phyloP scores from a whole-genome alignment of 495 filamentous ascomycete genomes.

The Penicillium argentinense region DNA sequence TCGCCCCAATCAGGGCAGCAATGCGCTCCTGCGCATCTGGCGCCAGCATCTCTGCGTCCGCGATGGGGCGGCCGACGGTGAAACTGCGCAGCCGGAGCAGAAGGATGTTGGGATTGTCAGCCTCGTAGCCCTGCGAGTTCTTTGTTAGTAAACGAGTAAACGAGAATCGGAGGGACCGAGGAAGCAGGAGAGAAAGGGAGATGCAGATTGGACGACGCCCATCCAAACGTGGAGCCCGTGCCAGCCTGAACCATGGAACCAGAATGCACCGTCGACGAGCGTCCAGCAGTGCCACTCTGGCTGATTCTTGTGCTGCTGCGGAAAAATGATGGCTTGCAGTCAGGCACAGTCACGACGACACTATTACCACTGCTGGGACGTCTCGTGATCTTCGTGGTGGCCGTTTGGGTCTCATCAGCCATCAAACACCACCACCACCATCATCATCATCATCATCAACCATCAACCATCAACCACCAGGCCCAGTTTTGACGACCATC shows the following conservation, averaged over 20 bases:
- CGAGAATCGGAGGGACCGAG: background rate
- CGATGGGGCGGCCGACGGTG: slow-evolving; percentile 63
- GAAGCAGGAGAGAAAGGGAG: slow-evolving; percentile 15
- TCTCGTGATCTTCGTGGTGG: too few species aligned
- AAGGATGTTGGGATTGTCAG: slow-evolving; percentile 70
- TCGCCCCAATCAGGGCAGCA: slow-evolving; percentile 50
- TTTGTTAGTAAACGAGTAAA: slow-evolving; percentile 8
- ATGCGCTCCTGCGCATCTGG: slow-evolving; percentile 55
- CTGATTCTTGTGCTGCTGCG: too few species aligned
- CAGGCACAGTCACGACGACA: too few species aligned
- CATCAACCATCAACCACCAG: too few species aligned
- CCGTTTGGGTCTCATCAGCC: too few species aligned
- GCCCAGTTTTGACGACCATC: too few species aligned
- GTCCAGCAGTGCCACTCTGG: too few species aligned
- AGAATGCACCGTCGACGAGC: slow-evolving; percentile 36
- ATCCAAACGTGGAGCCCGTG: slow-evolving; percentile 13
- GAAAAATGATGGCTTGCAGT: too few species aligned
- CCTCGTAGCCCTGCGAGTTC: slow-evolving; percentile 63
- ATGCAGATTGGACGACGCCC: background rate
- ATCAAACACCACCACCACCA: too few species aligned
- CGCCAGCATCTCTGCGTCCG: slow-evolving; percentile 54
- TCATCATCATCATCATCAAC: too few species aligned
- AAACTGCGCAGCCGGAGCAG: slow-evolving; percentile 76
- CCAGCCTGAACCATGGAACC: slow-evolving; percentile 45
- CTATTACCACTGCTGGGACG: too few species aligned